Evolutionary conservation across 139 green algal genomes (phyloP).

Genomic region (Haematococcus lacustris): DNA sequence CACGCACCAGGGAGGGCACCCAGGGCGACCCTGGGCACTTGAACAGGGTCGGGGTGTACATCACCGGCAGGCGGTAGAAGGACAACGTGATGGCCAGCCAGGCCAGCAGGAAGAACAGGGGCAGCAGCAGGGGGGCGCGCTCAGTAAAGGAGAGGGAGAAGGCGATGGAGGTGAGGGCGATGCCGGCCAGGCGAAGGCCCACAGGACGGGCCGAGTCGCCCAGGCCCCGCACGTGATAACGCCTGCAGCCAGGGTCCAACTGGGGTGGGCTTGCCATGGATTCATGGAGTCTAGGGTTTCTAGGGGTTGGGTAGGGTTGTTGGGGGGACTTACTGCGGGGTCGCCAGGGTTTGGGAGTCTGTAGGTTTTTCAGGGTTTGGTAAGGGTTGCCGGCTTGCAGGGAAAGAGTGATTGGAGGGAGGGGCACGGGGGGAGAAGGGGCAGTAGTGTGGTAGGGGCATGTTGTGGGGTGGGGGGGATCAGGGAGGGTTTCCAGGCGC

Average conservation of each 20-base stretch:
- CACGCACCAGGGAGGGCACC: no score
- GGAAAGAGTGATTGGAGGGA: no score
- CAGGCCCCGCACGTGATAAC: slow-evolving; percentile 33
- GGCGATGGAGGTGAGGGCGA: slow-evolving; percentile 17
- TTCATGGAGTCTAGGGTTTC: background rate
- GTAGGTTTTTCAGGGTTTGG: no score
- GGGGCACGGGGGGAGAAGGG: no score
- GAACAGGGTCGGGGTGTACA: slow-evolving; percentile 42
- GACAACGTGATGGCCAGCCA: slow-evolving; percentile 19
- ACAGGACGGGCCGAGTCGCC: slow-evolving; percentile 22
- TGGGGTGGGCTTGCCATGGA: background rate
- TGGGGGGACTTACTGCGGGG: no score
- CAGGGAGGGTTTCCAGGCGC: no score
- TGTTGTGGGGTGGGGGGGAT: no score
- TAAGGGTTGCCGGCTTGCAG: no score
- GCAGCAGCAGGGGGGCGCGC: slow-evolving; percentile 1
- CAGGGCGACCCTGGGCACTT: slow-evolving; percentile 53
- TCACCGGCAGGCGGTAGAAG: slow-evolving; percentile 32
- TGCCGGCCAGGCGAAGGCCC: slow-evolving; percentile 14
- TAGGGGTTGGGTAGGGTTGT: background rate
- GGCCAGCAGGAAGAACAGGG: slow-evolving; percentile 15
- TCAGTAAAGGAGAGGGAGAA: slow-evolving; percentile 16
- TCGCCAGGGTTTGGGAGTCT: no score
- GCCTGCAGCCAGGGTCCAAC: slow-evolving; percentile 16
- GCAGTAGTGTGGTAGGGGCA: no score